A percentile compares a stretch with the other conserved stretches of the same genome.
Evolutionary conservation across 2,329 filamentous ascomycete species (phyloP).

Genomic region (Cadophora malorum): DNA sequence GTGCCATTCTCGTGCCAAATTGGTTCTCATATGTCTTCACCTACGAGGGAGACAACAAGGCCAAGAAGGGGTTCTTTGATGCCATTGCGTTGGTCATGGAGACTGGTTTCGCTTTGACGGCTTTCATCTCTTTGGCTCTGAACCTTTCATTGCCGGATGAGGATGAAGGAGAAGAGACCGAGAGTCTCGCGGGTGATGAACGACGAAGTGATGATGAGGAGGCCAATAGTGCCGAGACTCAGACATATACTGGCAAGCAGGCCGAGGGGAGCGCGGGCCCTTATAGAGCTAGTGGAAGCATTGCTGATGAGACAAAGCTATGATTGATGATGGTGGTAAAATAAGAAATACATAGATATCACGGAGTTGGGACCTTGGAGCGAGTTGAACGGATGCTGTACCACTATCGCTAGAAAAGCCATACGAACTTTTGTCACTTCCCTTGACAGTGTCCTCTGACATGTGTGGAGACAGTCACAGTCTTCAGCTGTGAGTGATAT

Average conservation of each 20-base stretch:
- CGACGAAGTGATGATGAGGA: constrained; percentile 27
- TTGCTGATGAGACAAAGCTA: constrained; percentile 13
- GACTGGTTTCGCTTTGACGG: constrained; percentile 78
- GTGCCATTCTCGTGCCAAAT: constrained; percentile 68
- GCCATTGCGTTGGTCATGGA: constrained; percentile 76
- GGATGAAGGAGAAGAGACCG: constrained; percentile 64
- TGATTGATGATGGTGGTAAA: background rate
- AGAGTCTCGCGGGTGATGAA: constrained; percentile 41
- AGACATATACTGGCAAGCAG: constrained; percentile 16
- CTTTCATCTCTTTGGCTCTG: constrained; percentile 73
- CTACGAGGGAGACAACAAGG: constrained; percentile 70
- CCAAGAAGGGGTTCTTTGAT: constrained; percentile 75
- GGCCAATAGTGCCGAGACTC: constrained; percentile 1
- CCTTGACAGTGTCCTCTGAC: too few species aligned
- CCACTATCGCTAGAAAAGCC: constrained; percentile 1
- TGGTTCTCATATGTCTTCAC: constrained; percentile 78
- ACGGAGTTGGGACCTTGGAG: background rate
- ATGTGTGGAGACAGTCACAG: too few species aligned
- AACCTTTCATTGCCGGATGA: constrained; percentile 79
- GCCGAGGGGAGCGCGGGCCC: constrained; percentile 1
- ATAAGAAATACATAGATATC: background rate
- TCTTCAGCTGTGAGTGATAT: too few species aligned
- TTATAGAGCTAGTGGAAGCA: constrained; percentile 17
- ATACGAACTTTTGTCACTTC: background rate
- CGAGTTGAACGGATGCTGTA: background rate